These are phyloP conservation scores for Guadua angustifolia DNA, from an alignment of 176 grass and related monocot genomes.

Conservation along the genomic window DNA sequence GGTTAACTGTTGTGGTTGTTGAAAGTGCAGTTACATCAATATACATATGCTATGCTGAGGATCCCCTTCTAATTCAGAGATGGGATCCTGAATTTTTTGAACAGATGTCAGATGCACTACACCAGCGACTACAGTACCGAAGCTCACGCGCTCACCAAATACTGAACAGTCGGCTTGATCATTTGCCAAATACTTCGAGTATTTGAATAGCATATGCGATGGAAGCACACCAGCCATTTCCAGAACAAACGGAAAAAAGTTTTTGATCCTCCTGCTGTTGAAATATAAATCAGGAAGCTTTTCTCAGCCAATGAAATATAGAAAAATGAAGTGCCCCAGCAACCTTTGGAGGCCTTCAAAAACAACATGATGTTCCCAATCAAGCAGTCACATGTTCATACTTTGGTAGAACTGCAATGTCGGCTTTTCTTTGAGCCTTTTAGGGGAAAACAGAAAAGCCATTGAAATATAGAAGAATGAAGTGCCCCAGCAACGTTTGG, in stretches of 20 bases:
- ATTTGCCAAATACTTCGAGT: conserved; percentile 58
- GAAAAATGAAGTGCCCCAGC: conserved; percentile 34
- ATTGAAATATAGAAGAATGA: conserved; percentile 33
- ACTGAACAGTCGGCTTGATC: conserved; percentile 72
- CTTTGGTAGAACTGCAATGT: neutral
- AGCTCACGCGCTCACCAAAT: conserved; percentile 73
- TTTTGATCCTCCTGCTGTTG: conserved; percentile 25
- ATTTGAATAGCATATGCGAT: conserved; percentile 47
- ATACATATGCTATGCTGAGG: conserved; percentile 92
- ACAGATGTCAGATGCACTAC: conserved; percentile 73
- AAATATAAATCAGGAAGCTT: conserved; percentile 33
- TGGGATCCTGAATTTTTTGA: conserved; percentile 90
- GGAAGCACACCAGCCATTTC: conserved; percentile 13
- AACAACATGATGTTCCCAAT: conserved; percentile 10
- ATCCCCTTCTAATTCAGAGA: conserved; percentile 86
- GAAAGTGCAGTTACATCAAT: conserved; percentile 98
- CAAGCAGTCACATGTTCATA: conserved; percentile 18
- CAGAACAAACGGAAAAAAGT: neutral
- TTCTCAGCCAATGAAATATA: conserved; percentile 20
- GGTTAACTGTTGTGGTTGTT: conserved; percentile 83
- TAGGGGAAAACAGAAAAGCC: conserved; percentile 28
- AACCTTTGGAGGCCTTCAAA: conserved; percentile 42
- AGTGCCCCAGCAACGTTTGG: conserved; percentile 41
- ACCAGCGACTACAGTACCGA: conserved; percentile 83
- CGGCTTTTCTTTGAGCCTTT: neutral